These are phyloP conservation scores for Vishniacozyma victoriae DNA, from an alignment of 768 basidiomycete genomes.

Conservation along the genomic window DNA sequence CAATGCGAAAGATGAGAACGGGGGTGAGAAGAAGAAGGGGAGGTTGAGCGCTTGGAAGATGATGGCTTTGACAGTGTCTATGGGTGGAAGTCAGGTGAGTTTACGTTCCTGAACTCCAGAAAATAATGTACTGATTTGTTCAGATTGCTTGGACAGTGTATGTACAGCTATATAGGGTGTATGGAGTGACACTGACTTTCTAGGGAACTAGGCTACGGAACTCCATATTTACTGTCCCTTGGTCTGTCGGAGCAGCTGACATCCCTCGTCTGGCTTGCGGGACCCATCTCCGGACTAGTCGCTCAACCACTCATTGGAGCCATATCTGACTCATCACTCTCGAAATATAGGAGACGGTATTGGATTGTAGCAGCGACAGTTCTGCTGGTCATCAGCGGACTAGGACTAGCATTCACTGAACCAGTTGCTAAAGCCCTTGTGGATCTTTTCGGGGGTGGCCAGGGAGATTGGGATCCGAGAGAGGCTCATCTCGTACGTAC, in stretches of 20 bases:
- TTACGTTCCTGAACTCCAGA: background rate
- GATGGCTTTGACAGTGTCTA: slow-evolving; percentile 59
- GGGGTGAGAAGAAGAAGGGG: slow-evolving; percentile 22
- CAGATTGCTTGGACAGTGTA: slow-evolving; percentile 96
- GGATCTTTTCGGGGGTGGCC: slow-evolving; percentile 66
- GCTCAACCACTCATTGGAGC: slow-evolving; percentile 98
- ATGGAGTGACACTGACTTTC: background rate
- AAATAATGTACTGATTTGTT: slow-evolving; percentile 43
- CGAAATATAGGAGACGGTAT: slow-evolving; percentile 77
- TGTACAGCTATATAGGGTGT: slow-evolving; percentile 30
- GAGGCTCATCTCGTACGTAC: slow-evolving; percentile 55
- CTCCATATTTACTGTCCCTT: slow-evolving; percentile 77
- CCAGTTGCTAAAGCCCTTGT: slow-evolving; percentile 67
- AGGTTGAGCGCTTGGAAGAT: slow-evolving; percentile 40
- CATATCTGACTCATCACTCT: slow-evolving; percentile 86
- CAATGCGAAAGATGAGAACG: too few relatives aligned
- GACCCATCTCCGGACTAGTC: slow-evolving; percentile 88
- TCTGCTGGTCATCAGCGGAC: slow-evolving; percentile 69
- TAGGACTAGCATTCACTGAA: slow-evolving; percentile 76
- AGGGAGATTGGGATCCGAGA: slow-evolving; percentile 81
- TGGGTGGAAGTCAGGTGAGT: slow-evolving; percentile 65
- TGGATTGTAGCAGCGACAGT: slow-evolving; percentile 88
- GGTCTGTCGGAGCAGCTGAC: slow-evolving; percentile 84
- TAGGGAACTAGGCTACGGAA: slow-evolving; percentile 69
- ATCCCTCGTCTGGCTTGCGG: slow-evolving; percentile 79